Evolutionary conservation across 148 eudicot species (phyloP).

Genomic region (Agrostemma githago): DNA sequence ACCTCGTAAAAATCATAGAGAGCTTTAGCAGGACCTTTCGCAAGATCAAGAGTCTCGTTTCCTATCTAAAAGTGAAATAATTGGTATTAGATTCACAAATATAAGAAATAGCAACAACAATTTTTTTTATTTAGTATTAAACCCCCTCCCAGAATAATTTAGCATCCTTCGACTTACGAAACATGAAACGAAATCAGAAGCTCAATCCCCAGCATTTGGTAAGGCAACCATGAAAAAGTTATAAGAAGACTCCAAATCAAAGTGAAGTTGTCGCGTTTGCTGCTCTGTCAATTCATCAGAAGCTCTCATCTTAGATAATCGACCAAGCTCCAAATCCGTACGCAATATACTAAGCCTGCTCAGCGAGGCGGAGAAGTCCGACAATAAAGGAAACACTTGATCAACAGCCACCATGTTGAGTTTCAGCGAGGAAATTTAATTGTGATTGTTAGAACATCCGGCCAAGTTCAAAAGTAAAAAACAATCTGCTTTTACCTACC

Average conservation of each 20-base stretch:
- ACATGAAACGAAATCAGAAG: no score
- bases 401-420: slow-evolving; percentile 58
- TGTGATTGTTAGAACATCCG: no score
- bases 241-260: slow-evolving; percentile 91
- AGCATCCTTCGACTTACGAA: no score
- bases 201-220: slow-evolving; percentile 61
- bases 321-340: slow-evolving; percentile 43
- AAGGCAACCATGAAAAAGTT: slow-evolving; percentile 87
- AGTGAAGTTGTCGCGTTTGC: slow-evolving; percentile 84
- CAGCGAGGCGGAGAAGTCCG: slow-evolving; percentile 58
- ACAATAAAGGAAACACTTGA: slow-evolving; percentile 69
- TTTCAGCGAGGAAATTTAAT: not conserved
- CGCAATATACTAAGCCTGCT: slow-evolving; percentile 62
- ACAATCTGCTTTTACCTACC: no score
- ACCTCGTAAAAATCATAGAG: slow-evolving; percentile 81
- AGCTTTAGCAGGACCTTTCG: slow-evolving; percentile 91
- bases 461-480: no score
- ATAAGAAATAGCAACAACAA: not conserved
- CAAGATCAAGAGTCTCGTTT: slow-evolving; percentile 67
- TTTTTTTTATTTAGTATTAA: no score
- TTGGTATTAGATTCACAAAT: not conserved
- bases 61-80: slow-evolving; percentile 36
- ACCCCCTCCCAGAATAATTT: no score
- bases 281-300: slow-evolving; percentile 82
- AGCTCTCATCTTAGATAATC: slow-evolving; percentile 82